Evolutionary conservation across 1,139 yeast genomes (phyloP).

Genomic region (Magnusiomyces clavatus): DNA sequence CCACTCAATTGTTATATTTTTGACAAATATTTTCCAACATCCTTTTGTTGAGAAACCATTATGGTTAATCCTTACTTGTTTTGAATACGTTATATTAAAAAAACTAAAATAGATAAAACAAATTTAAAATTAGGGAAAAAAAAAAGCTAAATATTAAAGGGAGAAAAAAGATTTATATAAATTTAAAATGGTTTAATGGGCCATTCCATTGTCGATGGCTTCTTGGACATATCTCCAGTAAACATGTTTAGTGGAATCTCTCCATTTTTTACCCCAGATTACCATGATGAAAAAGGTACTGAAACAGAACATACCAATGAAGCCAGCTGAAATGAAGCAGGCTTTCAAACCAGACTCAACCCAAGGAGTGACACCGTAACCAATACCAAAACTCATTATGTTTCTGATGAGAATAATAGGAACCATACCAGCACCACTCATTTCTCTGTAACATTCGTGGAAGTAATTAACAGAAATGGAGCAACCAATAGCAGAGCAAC

Average conservation of each 20-base stretch:
- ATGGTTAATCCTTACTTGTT: too few species aligned
- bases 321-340: slow-evolving; percentile 40
- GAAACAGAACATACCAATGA: slow-evolving; percentile 38
- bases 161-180: too few species aligned
- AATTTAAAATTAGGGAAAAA: too few species aligned
- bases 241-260: slow-evolving; percentile 4
- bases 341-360: slow-evolving; percentile 39
- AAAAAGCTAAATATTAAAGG: too few species aligned
- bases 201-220: slow-evolving; percentile 13
- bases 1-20: too few species aligned
- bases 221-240: slow-evolving; percentile 13
- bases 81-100: too few species aligned
- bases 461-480: slow-evolving; percentile 47
- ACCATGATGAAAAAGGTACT: slow-evolving; percentile 38
- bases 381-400: slow-evolving; percentile 42
- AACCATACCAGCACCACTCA: slow-evolving; percentile 50
- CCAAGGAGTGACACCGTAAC: slow-evolving; percentile 46
- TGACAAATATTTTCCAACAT: too few species aligned
- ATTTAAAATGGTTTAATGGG: too few species aligned
- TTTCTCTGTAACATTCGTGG: slow-evolving; percentile 45
- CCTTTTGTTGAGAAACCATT: too few species aligned
- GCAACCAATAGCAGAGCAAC: slow-evolving; percentile 47
- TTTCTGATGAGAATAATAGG: slow-evolving; percentile 30
- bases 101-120: too few species aligned
- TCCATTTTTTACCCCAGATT: slow-evolving; percentile 21